Percentiles rank a stretch among this genome's conserved stretches.
phyloP scores from a whole-genome alignment of 257 asterid species.

The Lithospermum erythrorhizon region DNA sequence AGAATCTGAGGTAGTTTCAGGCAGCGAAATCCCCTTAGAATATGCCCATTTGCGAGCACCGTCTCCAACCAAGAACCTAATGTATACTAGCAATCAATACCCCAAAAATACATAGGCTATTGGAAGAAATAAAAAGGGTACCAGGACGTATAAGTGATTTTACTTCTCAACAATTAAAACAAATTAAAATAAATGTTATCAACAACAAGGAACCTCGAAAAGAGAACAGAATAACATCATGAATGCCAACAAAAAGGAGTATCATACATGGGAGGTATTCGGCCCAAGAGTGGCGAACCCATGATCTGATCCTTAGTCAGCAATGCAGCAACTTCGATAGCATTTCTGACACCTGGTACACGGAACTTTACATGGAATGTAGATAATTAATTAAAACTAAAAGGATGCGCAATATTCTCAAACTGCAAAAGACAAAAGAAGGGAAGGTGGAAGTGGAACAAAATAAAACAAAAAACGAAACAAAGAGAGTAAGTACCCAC shows the following conservation, averaged over 20 bases:
- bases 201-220: not conserved
- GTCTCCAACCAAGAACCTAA: slow-evolving; percentile 93
- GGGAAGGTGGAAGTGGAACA: not conserved
- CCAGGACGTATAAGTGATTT: slow-evolving; percentile 1
- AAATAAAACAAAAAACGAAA: no score
- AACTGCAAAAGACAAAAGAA: not conserved
- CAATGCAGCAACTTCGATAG: slow-evolving; percentile 72
- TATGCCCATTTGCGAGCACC: slow-evolving; percentile 80
- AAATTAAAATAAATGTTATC: not conserved
- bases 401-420: slow-evolving; percentile 10
- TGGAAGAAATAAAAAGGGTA: not conserved
- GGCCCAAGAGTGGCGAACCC: slow-evolving; percentile 79
- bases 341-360: slow-evolving; percentile 85
- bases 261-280: slow-evolving; percentile 83
- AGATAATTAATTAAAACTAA: slow-evolving; percentile 23
- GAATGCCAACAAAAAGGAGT: slow-evolving; percentile 1
- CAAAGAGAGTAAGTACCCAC: not conserved
- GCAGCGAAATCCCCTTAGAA: slow-evolving; percentile 55
- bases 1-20: slow-evolving; percentile 31
- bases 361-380: slow-evolving; percentile 52
- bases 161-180: not conserved
- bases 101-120: not conserved
- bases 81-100: slow-evolving; percentile 3
- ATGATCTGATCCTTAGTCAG: slow-evolving; percentile 78
- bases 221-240: not conserved